These are phyloP conservation scores for Pythium coloratum DNA, from an alignment of 352 stramenopile species.

Conservation along the genomic window DNA sequence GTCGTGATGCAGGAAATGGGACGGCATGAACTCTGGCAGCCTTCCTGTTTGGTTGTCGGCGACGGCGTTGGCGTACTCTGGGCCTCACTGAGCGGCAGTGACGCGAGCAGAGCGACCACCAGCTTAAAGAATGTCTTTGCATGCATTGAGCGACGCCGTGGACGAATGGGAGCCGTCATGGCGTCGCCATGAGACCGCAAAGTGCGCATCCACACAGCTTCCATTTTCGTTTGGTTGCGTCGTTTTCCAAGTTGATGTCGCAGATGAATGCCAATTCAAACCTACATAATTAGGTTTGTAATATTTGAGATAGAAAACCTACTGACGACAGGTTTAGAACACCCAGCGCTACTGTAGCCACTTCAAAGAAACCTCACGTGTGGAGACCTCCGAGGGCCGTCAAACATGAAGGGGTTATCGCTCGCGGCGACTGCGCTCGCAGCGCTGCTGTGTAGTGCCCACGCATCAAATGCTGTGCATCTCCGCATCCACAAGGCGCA, in stretches of 20 bases:
- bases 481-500: background rate
- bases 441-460: background rate
- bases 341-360: background rate
- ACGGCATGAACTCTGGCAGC: constrained; percentile 16
- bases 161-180: background rate
- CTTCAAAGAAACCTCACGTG: background rate
- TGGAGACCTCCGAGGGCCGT: background rate
- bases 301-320: background rate
- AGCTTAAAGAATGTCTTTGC: background rate
- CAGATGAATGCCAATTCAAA: background rate
- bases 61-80: constrained; percentile 7
- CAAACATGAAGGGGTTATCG: background rate
- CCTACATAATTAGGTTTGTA: background rate
- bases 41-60: constrained; percentile 1
- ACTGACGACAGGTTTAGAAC: background rate
- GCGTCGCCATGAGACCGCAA: background rate
- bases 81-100: constrained; percentile 1
- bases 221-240: constrained; percentile 3
- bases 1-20: constrained; percentile 34
- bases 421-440: background rate
- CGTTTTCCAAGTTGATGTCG: background rate
- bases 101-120: background rate
- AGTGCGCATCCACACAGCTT: background rate
- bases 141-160: background rate
- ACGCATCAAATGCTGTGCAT: background rate